Evolutionary conservation across 805 yeast species (phyloP), one percentile per base, ranked within the genome.

Genomic region (Babjeviella inositovora): DNA sequence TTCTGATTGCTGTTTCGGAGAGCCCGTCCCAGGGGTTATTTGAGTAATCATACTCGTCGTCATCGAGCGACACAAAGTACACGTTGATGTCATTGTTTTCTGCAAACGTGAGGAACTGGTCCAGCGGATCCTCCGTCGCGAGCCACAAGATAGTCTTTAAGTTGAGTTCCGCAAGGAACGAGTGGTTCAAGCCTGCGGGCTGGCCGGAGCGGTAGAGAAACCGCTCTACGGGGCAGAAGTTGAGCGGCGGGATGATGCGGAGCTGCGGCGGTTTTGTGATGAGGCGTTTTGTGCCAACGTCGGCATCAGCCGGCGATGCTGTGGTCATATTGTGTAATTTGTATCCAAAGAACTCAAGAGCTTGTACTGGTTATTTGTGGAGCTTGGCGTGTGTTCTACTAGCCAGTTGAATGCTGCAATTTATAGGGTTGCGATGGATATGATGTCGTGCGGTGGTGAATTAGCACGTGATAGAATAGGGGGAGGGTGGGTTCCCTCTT

Each of bases 21-120:
- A 87, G 56, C 7, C 93, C 87, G 46, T 90, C 97, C 98, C 98
- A 87, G 2, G 97, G 95, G 39, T 85, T 84, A 54, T 34, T 24
- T n/a, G n/a, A n/a, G 32, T 61, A 67, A 33, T 62, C 69, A 11
- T 82, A 68, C 31, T 75, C 70, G 35, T 84, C 93, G 14, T 81
- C 75, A 25, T 73, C 68, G 24, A 77, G 63, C 2, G 92, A 92
- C 18, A 81, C 74, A 45, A 81, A 90, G 45, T 79, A 87, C 21
- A 90, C 57, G 30, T 64, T 62, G 30, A 90, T 82, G 28, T 67
- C 62, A 34, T 74, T 61, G 12, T 59, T 64, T 29, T 74, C 80
- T 21, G 85, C 79, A 44, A 80, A 90, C 37, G 74, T 85, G 25
- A 84, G 50, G 32, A 90, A 67, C 23, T 73, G 77, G 38, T 87